These are phyloP conservation scores for Flaveria bidentis DNA, from an alignment of 129 eudicot genomes.

Conservation along the genomic window DNA sequence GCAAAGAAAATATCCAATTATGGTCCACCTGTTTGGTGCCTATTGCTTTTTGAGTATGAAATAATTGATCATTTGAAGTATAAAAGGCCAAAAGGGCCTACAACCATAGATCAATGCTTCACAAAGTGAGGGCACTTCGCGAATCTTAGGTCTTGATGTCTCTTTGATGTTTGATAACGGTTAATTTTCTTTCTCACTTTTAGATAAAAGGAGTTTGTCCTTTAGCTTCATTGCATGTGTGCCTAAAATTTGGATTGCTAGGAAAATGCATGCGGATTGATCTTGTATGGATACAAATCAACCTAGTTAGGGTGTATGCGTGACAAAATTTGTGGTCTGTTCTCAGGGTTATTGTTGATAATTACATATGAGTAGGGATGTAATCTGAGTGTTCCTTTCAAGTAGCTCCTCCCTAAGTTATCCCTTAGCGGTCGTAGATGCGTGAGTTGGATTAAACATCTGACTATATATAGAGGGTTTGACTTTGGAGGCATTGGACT, in stretches of 20 bases:
- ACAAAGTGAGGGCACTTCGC: slow-evolving; percentile 28
- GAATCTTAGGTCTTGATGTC: slow-evolving; percentile 32
- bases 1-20: slow-evolving; percentile 31
- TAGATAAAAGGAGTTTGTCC: slow-evolving; percentile 14
- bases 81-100: slow-evolving; percentile 38
- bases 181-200: neutral
- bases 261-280: neutral
- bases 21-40: slow-evolving; percentile 27
- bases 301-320: neutral
- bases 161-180: slow-evolving; percentile 15
- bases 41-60: slow-evolving; percentile 20
- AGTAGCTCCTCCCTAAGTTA: too few relatives aligned
- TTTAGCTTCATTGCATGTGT: neutral
- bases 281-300: neutral
- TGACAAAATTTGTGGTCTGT: neutral
- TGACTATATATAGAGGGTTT: too few relatives aligned
- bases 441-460: too few relatives aligned
- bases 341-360: slow-evolving; percentile 1
- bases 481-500: too few relatives aligned
- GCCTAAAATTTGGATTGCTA: neutral
- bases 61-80: slow-evolving; percentile 28
- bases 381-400: too few relatives aligned
- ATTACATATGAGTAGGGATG: neutral
- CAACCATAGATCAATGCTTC: slow-evolving; percentile 33
- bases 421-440: too few relatives aligned